Evolutionary conservation across 2,329 filamentous ascomycete genomes (phyloP), one percentile per base, ranked within the genome.

Genomic region (Arachnomyces sp.): DNA sequence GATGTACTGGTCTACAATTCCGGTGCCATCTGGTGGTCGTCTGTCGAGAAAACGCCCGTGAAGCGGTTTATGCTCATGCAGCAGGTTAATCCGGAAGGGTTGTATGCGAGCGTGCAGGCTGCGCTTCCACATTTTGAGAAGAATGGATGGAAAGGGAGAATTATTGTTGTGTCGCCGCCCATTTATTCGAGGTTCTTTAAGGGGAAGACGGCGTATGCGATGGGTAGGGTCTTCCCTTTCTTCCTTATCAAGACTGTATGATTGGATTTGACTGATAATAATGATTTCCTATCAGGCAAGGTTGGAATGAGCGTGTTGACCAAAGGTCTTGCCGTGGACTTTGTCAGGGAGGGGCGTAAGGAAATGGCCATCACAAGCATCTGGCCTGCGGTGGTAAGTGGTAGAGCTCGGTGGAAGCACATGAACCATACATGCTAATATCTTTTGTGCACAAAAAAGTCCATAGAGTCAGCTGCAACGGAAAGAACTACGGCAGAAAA

Each of bases 111-210:
- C 3, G 56, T 92, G 4, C 82, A 88, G 52, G 79, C 80, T 4
- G 65, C 72, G 2, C 68, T 92, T 14, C 85, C 86, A 2, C 69
- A 81, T 44, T 80, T 90, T 44, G 62, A 63, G 40, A 63, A 69
- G 35, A 70, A 68, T 44, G 66, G 53, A 0, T 73, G 70, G 63
- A 71, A 67, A 17, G 84, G 79, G 0, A 65, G 86, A 17, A 77
- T 93, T 45, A 67, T 93, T 34, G 83, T 92, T 40, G 82, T 93
- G 40, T 84, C 80, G 54, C 87, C 87, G 16, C 86, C 86, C 2
- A 89, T 93, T 42, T 93, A 93, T 62, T 84, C 78, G 47, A 73
- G 87, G 21, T 93, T 93, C 62, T 89, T 92, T 60, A 67, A 84
- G 15, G 87, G 86, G 8, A 93, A 93, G 72, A 85, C 86, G 1